Evolutionary conservation across 805 yeast species (phyloP).

Genomic region (Metschnikowia lunata): DNA sequence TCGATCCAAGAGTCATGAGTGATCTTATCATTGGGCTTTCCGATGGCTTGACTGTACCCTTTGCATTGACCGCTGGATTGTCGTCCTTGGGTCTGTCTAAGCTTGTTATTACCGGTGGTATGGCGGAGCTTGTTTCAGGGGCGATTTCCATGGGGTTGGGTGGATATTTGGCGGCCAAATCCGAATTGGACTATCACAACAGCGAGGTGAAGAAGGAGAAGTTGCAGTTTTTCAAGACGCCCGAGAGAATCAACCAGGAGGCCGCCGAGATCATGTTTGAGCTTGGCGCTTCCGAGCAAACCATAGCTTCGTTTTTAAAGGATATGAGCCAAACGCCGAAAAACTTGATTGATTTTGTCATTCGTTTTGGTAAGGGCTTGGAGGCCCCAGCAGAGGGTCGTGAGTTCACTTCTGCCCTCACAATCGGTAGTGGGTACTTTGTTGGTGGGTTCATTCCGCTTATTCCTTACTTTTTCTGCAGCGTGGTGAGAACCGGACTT

Average conservation of each 20-base stretch:
- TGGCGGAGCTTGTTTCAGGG: constrained; percentile 95
- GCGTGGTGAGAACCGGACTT: constrained; percentile 73
- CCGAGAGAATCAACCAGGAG: constrained; percentile 65
- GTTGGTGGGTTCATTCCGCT: constrained; percentile 91
- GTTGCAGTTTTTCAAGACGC: constrained; percentile 58
- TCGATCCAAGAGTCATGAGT: constrained; percentile 90
- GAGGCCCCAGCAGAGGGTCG: constrained; percentile 95
- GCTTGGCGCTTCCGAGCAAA: constrained; percentile 66
- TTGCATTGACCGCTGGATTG: constrained; percentile 95
- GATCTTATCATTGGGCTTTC: constrained; percentile 91
- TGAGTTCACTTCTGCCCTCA: constrained; percentile 80
- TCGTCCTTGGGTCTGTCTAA: constrained; percentile 85
- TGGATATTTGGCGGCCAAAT: constrained; percentile 90
- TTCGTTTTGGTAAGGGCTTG: constrained; percentile 84
- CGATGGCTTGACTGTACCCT: constrained; percentile 97
- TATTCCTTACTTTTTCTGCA: constrained; percentile 82
- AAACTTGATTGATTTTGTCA: constrained; percentile 77
- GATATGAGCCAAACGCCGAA: constrained; percentile 79
- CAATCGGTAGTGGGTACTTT: constrained; percentile 86
- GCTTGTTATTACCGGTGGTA: constrained; percentile 94
- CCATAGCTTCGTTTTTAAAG: constrained; percentile 65
- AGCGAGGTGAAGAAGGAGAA: constrained; percentile 72
- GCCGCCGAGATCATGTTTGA: constrained; percentile 77
- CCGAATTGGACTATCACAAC: constrained; percentile 73
- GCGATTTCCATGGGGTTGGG: constrained; percentile 98